A percentile compares a stretch with the other conserved stretches of the same genome.
These are phyloP conservation scores for Aspergillus vadensis DNA, from an alignment of 2,329 filamentous ascomycete species.

Conservation along the genomic window DNA sequence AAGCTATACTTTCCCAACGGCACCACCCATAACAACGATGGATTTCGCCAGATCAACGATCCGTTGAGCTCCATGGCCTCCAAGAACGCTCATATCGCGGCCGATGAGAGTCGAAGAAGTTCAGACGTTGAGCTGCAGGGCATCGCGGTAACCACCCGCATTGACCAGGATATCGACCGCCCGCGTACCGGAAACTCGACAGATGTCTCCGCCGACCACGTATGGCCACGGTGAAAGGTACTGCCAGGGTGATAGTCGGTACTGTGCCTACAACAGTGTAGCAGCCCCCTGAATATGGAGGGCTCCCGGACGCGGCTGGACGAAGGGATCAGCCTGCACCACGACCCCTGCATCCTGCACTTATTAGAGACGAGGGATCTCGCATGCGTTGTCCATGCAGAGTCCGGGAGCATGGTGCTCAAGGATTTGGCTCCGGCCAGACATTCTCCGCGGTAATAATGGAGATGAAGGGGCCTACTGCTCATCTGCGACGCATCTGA, in stretches of 20 bases:
- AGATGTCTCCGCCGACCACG: background rate
- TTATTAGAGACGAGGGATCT: no score
- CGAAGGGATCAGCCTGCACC: no score
- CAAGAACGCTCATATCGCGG: background rate
- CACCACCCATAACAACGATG: conserved; percentile 7
- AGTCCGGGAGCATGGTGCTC: no score
- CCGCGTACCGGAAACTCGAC: background rate
- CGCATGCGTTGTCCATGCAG: no score
- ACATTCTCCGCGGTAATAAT: no score
- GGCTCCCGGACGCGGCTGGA: no score
- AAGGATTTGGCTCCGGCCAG: no score
- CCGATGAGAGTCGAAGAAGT: background rate
- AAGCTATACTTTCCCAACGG: conserved; percentile 9
- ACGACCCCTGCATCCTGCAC: no score
- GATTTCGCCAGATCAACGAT: conserved; percentile 13
- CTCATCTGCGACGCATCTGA: background rate
- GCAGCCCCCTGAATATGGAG: no score
- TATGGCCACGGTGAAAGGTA: background rate
- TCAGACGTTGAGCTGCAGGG: conserved; percentile 12
- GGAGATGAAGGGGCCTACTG: background rate
- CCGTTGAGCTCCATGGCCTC: background rate
- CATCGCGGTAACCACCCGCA: conserved; percentile 12
- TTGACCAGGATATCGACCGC: conserved; percentile 2
- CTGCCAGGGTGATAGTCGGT: no score
- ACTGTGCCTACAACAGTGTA: no score